Conservation (phyloP, 768 basidiomycete species). For the Mrakia gelida region DNA sequence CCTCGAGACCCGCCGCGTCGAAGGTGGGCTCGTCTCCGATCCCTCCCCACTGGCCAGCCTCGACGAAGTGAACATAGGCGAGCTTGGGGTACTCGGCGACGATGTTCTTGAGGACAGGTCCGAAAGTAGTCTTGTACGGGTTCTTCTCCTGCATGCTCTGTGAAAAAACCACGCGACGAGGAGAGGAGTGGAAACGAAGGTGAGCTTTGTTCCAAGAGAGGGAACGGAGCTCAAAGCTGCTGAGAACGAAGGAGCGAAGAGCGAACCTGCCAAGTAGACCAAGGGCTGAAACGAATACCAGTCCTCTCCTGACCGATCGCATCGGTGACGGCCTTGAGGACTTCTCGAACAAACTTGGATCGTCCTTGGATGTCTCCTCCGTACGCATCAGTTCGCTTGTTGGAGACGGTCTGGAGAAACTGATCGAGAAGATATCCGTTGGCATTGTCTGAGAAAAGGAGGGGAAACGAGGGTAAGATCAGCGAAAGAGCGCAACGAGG, state of each 20-base stretch:
- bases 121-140: slow-evolving; percentile 36
- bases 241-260: background rate
- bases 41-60: slow-evolving; percentile 11
- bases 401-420: slow-evolving; percentile 56
- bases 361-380: slow-evolving; percentile 65
- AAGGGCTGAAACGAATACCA: slow-evolving; percentile 59
- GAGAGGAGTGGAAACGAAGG: background rate
- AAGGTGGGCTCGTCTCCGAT: background rate
- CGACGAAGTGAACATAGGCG: slow-evolving; percentile 51
- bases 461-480: background rate
- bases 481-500: background rate
- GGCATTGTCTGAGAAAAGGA: background rate
- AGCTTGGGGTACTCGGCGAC: slow-evolving; percentile 49
- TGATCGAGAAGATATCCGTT: slow-evolving; percentile 27
- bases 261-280: slow-evolving; percentile 52
- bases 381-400: slow-evolving; percentile 61
- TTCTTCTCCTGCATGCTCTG: slow-evolving; percentile 34
- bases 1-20: background rate
- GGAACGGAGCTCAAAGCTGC: too few species aligned
- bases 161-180: slow-evolving; percentile 8
- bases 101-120: slow-evolving; percentile 52
- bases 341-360: slow-evolving; percentile 55
- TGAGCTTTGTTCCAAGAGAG: background rate
- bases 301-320: slow-evolving; percentile 56
- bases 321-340: slow-evolving; percentile 53